Evolutionary conservation across 805 yeast genomes (phyloP), one percentile per base, ranked within the genome.

Genomic region (Candida maesae): DNA sequence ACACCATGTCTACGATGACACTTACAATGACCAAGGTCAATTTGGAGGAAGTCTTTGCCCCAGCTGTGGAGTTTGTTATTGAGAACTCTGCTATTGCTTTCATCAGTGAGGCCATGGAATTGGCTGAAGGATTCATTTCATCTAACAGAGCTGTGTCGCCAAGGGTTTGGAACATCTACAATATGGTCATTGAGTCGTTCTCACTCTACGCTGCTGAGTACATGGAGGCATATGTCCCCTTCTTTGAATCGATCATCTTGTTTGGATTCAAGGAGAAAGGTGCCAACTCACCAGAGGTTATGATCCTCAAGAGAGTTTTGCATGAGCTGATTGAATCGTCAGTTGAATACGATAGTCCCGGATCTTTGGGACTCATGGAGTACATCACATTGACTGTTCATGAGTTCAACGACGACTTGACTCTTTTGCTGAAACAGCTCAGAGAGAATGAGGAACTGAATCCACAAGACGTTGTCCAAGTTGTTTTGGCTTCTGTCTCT

Each of bases 1-100:
- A 79, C 53, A 84, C 90, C 6, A 76, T 85, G 76, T 74, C 81
- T 14, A 82, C 91, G 0, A 83, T 85, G 68, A 69, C 81, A 7
- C 66, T 80, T 49, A 76, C 87, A 1, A 82, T 83, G 78, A 77
- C 79, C 3, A 67, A 68, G 27, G 78, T 68, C 7, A 68, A 70
- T 40, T 63, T 84, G 39, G 75, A 79, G 43, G 71, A 70, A 26
- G 73, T 73, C 6, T 71, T 83, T 46, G 57, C 69, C 12, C 84
- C 87, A 1, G 76, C 76, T 23, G 73, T 82, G 16, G 71, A 73
- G 47, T 78, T 73, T 59, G 79, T 82, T 4, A 63, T 84, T 18
- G 64, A 65, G 16, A 74, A 81, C 56, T 78, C 79, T 6, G 67
- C 82, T 51, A 74, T 79, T 36, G 74, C 77, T 27, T 78, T 81